Evolutionary conservation across 352 stramenopile species (phyloP).

Genomic region (Blastocystis sp.): DNA sequence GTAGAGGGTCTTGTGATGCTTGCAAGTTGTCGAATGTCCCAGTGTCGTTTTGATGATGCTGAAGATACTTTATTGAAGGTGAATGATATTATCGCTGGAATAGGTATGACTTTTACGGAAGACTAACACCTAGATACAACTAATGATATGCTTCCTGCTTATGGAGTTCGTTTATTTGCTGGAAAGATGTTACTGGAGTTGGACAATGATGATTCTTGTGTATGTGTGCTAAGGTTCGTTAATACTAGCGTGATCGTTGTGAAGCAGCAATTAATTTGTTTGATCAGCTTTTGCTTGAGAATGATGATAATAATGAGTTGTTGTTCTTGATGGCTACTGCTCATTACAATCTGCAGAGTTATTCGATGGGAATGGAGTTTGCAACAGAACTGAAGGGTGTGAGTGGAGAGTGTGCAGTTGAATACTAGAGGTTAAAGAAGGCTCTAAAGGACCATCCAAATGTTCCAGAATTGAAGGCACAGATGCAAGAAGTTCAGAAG

Average conservation of each 20-base stretch:
- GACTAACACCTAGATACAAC: slow-evolving; percentile 7
- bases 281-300: slow-evolving; percentile 35
- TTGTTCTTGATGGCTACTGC: slow-evolving; percentile 33
- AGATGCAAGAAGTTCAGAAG: slow-evolving; percentile 18
- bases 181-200: slow-evolving; percentile 55
- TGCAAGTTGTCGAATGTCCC: slow-evolving; percentile 56
- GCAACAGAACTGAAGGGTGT: slow-evolving; percentile 4
- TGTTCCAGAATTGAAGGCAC: slow-evolving; percentile 25
- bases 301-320: slow-evolving; percentile 48
- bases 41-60: slow-evolving; percentile 50
- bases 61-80: slow-evolving; percentile 25
- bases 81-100: slow-evolving; percentile 21
- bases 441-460: not conserved
- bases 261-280: slow-evolving; percentile 48
- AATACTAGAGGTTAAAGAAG: slow-evolving; percentile 36
- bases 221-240: not conserved
- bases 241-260: slow-evolving; percentile 17
- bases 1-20: slow-evolving; percentile 46
- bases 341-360: slow-evolving; percentile 57
- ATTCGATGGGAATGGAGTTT: slow-evolving; percentile 37
- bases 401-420: not conserved
- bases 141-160: slow-evolving; percentile 24
- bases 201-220: slow-evolving; percentile 29
- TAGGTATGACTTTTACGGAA: not conserved
- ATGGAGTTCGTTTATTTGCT: slow-evolving; percentile 32